These are phyloP conservation scores for Talaromyces sp. DNA, from an alignment of 2,329 filamentous ascomycete genomes.

Conservation along the genomic window DNA sequence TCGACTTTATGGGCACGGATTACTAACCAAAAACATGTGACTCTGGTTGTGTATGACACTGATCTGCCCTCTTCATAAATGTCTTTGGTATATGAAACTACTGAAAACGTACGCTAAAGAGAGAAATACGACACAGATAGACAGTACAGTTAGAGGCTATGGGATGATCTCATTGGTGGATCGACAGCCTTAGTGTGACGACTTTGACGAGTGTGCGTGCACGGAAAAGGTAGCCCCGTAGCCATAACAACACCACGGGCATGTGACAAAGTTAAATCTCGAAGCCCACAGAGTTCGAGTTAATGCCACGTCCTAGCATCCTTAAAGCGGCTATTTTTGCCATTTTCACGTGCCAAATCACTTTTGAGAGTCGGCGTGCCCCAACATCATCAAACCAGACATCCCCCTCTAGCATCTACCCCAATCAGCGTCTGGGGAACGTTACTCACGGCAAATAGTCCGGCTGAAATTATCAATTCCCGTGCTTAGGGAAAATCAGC, in stretches of 20 bases:
- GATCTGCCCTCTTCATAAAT: neutral
- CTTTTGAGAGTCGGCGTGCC: neutral
- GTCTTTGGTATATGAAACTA: neutral
- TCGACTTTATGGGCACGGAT: neutral
- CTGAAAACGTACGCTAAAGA: neutral
- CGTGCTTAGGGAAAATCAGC: neutral
- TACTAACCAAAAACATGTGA: neutral
- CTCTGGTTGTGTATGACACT: neutral
- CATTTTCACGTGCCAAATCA: slow-evolving; percentile 8
- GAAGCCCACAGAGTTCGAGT: neutral
- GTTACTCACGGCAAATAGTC: slow-evolving; percentile 7
- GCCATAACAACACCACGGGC: neutral
- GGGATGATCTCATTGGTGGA: neutral
- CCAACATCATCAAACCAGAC: slow-evolving; percentile 4
- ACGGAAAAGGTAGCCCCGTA: neutral
- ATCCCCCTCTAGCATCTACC: neutral
- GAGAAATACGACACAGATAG: neutral
- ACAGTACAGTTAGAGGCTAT: neutral
- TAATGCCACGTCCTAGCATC: neutral
- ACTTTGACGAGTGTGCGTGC: neutral
- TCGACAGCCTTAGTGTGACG: neutral
- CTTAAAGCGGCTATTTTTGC: neutral
- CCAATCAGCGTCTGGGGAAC: neutral
- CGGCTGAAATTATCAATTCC: neutral
- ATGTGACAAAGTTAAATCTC: too few species aligned